A percentile compares a stretch with the other conserved stretches of the same genome.
Evolutionary conservation across 2,329 filamentous ascomycete genomes (phyloP).

Genomic region (Escovopsis sp.): DNA sequence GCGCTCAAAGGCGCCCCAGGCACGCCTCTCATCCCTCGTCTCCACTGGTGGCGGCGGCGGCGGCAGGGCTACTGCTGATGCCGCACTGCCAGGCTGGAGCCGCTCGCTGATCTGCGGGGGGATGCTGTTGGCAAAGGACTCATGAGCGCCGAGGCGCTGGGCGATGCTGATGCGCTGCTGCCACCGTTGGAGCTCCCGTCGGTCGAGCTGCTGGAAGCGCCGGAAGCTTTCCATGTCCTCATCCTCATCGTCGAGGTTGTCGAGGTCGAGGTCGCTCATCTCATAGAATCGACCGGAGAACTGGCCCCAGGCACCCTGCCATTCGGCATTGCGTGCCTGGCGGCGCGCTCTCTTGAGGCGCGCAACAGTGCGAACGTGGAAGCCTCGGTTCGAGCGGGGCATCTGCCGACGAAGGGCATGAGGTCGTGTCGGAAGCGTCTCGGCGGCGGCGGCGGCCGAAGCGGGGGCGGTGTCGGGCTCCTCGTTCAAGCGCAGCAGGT

Average conservation of each 20-base stretch:
- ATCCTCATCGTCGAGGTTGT: conserved; percentile 40
- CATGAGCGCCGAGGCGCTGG: conserved; percentile 58
- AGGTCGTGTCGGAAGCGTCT: conserved; percentile 18
- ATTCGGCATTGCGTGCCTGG: conserved; percentile 61
- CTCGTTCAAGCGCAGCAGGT: conserved; percentile 26
- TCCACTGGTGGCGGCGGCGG: conserved; percentile 37
- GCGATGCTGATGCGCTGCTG: conserved; percentile 73
- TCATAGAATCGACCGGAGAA: conserved; percentile 50
- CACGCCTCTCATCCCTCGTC: conserved; percentile 63
- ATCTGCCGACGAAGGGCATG: conserved; percentile 17
- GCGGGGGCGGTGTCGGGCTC: conserved; percentile 18
- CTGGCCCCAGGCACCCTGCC: conserved; percentile 73
- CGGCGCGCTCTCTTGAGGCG: conserved; percentile 39
- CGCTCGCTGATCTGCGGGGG: conserved; percentile 45
- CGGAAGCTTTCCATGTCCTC: conserved; percentile 52
- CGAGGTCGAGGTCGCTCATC: conserved; percentile 27
- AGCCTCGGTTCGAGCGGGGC: conserved; percentile 19
- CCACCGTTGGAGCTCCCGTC: conserved; percentile 57
- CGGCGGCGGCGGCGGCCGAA: conserved; percentile 20
- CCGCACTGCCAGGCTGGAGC: conserved; percentile 30
- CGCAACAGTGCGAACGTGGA: conserved; percentile 39
- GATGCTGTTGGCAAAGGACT: conserved; percentile 53
- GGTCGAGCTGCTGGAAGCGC: conserved; percentile 38
- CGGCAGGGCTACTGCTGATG: too few relatives aligned
- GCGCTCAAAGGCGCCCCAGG: conserved; percentile 85